phyloP scores from a whole-genome alignment of 345 rosid species.

The Excoecaria cochinchinensis region DNA sequence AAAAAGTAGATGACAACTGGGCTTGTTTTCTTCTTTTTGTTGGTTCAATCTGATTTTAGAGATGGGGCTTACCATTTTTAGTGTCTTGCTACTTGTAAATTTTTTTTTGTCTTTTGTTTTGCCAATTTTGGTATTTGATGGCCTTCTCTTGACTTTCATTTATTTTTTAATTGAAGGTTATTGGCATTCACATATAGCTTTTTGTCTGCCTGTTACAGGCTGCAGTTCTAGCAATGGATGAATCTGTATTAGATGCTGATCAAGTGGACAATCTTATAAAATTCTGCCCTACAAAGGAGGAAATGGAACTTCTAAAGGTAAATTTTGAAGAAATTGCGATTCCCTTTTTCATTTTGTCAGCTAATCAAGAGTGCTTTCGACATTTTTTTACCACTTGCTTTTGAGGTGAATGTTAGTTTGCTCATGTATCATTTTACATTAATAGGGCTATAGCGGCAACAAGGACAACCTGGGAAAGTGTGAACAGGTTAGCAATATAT shows the following conservation, averaged over 20 bases:
- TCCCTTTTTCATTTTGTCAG: conserved; percentile 3
- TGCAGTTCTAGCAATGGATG: conserved; percentile 97
- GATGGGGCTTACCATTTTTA: not conserved
- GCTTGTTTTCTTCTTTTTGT: not conserved
- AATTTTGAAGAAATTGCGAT: conserved; percentile 23
- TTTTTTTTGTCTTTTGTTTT: not conserved
- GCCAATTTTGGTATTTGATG: not conserved
- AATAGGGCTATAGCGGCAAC: conserved; percentile 79
- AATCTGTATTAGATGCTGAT: conserved; percentile 80
- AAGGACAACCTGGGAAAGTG: conserved; percentile 82
- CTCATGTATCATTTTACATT: not conserved
- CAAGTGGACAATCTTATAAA: conserved; percentile 98
- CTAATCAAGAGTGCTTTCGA: conserved; percentile 13
- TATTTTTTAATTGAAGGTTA: not conserved
- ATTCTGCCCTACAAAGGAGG: conserved; percentile 98
- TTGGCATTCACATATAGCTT: conserved; percentile 5
- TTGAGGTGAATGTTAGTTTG: conserved; percentile 10
- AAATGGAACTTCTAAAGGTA: conserved; percentile 98
- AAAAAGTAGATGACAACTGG: not conserved
- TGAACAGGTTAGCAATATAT: conserved; percentile 71
- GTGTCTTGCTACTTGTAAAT: not conserved
- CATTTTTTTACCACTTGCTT: not conserved
- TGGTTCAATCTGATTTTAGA: not conserved
- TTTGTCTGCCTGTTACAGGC: conserved; percentile 51
- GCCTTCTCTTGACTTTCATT: not conserved